phyloP scores from a whole-genome alignment of 139 green algal species.

The Dunaliella primolecta region DNA sequence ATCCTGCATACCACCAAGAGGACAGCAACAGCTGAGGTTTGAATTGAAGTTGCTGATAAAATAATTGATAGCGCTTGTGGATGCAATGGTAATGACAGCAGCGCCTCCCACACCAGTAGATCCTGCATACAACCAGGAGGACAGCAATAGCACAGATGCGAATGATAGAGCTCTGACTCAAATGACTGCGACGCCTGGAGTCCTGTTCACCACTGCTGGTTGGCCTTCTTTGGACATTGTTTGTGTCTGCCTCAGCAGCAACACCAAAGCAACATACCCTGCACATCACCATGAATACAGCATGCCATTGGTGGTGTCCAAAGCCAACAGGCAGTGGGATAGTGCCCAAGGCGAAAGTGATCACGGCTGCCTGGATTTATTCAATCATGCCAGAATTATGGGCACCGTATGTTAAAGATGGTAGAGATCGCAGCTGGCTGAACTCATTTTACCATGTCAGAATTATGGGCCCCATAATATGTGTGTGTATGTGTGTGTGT shows the following conservation, averaged over 20 bases:
- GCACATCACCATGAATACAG: background rate
- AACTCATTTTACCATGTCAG: too few species aligned
- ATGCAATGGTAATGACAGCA: slow-evolving; percentile 52
- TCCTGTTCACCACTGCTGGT: background rate
- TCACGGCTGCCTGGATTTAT: too few species aligned
- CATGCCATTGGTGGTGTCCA: too few species aligned
- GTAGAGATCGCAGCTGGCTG: too few species aligned
- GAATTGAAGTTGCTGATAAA: background rate
- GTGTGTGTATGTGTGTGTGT: slow-evolving; percentile 7
- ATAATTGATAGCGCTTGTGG: too few species aligned
- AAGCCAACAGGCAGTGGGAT: too few species aligned
- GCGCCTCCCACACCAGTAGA: slow-evolving; percentile 65
- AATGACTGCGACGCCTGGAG: background rate
- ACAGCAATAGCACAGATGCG: background rate
- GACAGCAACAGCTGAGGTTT: background rate
- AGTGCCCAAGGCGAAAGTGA: too few species aligned
- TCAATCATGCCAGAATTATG: too few species aligned
- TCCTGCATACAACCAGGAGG: slow-evolving; percentile 15
- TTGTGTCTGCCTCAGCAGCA: background rate
- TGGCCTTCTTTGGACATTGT: background rate
- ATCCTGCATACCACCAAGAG: background rate
- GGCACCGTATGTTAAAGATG: too few species aligned
- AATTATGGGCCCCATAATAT: too few species aligned
- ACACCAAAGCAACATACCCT: background rate
- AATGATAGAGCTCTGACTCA: too few species aligned